These are phyloP conservation scores for Pterocarpus macrocarpus DNA, from an alignment of 306 rosid species.

Conservation along the genomic window DNA sequence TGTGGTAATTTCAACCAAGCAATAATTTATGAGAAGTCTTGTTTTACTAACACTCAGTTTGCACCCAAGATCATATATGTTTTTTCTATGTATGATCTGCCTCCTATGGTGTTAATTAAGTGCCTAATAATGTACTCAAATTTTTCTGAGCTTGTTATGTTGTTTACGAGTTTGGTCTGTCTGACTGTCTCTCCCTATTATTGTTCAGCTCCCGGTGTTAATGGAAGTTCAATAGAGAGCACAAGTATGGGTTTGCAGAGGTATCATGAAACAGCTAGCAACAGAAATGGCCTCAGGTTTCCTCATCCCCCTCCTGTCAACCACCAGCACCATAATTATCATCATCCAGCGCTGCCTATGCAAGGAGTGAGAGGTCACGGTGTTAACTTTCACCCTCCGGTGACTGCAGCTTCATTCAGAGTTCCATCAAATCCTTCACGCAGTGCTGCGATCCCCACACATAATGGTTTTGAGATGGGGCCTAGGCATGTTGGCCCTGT, in stretches of 20 bases:
- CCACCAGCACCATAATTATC: constrained; percentile 72
- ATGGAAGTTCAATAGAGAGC: constrained; percentile 65
- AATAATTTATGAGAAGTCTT: constrained; percentile 31
- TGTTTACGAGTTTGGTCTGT: constrained; percentile 28
- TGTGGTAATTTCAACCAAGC: constrained; percentile 19
- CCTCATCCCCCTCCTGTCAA: constrained; percentile 69
- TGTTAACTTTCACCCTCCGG: constrained; percentile 68
- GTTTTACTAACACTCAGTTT: constrained; percentile 23
- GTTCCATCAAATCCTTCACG: constrained; percentile 69
- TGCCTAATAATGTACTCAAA: neutral
- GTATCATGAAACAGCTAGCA: constrained; percentile 74
- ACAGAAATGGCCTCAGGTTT: constrained; percentile 61
- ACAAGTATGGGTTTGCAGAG: constrained; percentile 72
- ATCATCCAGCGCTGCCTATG: constrained; percentile 61
- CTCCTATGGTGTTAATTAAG: neutral
- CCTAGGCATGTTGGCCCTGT: constrained; percentile 66
- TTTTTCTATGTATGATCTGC: constrained; percentile 13
- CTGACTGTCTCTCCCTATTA: constrained; percentile 38
- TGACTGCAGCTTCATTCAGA: constrained; percentile 69
- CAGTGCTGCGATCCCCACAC: constrained; percentile 57
- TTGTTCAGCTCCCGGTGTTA: constrained; percentile 55
- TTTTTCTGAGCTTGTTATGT: constrained; percentile 24
- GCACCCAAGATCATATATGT: neutral
- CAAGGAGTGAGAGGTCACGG: constrained; percentile 78
- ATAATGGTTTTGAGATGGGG: constrained; percentile 69